phyloP scores from a whole-genome alignment of 768 basidiomycete genomes.

The Psilocybe cubensis region DNA sequence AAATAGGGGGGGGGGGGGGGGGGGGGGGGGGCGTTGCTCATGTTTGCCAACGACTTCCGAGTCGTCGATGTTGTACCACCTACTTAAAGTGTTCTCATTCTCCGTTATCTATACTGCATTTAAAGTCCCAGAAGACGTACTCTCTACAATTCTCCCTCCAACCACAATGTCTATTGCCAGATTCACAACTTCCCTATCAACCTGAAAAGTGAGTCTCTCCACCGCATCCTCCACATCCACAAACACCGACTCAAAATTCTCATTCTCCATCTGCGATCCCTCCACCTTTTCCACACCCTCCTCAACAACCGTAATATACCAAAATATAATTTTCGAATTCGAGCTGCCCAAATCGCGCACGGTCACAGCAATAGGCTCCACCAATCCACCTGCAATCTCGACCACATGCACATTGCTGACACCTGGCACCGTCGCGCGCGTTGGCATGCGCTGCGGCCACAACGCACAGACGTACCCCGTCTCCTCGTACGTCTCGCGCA shows the following conservation, averaged over 20 bases:
- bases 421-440: conserved; percentile 56
- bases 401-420: conserved; percentile 34
- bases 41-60: no score
- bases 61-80: no score
- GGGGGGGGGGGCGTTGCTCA: no score
- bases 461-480: conserved; percentile 60
- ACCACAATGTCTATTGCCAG: conserved; percentile 41
- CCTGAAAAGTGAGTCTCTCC: conserved; percentile 37
- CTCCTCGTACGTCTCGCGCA: conserved; percentile 69
- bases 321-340: conserved; percentile 48
- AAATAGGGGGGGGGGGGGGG: no score
- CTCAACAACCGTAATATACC: conserved; percentile 47
- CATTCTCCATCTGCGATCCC: conserved; percentile 48
- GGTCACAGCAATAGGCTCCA: conserved; percentile 38
- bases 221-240: conserved; percentile 38
- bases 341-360: conserved; percentile 26
- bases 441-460: conserved; percentile 52
- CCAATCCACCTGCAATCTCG: conserved; percentile 25
- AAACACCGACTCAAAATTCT: conserved; percentile 44
- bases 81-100: no score
- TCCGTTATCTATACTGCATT: no score
- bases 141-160: no score
- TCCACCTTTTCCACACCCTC: conserved; percentile 33
- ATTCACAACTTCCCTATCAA: conserved; percentile 39
- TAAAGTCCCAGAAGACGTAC: no score